Evolutionary conservation across 2,329 filamentous ascomycete genomes (phyloP).

Genomic region (Claviceps fusiformis): DNA sequence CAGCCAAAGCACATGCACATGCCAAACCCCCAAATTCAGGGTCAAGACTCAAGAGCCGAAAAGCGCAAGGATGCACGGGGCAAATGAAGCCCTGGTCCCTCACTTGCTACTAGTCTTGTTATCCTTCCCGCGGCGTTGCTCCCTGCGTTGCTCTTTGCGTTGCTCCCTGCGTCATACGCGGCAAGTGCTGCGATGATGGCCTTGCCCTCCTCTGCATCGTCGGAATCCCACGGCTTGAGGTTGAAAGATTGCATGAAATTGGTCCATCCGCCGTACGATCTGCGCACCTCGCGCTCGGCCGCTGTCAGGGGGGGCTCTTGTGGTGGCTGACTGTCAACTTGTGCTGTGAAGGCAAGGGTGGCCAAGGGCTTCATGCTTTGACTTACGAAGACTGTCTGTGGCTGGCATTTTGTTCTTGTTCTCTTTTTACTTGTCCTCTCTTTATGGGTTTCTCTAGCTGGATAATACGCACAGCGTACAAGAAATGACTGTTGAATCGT

Average conservation of each 20-base stretch:
- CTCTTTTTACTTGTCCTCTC: neutral
- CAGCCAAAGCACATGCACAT: too few relatives aligned
- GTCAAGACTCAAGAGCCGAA: neutral
- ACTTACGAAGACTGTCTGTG: neutral
- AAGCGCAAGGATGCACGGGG: neutral
- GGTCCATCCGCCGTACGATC: slow-evolving; percentile 2
- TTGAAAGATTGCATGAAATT: slow-evolving; percentile 1
- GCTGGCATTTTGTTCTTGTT: neutral
- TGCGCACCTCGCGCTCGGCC: neutral
- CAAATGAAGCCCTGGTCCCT: neutral
- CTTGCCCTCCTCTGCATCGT: slow-evolving; percentile 1
- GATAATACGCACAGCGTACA: neutral
- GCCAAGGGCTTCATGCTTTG: too few relatives aligned
- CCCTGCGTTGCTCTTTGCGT: too few relatives aligned
- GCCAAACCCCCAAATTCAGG: too few relatives aligned
- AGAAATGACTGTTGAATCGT: too few relatives aligned
- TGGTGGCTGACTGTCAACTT: neutral
- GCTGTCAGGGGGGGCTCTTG: slow-evolving; percentile 2
- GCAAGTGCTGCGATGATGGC: neutral
- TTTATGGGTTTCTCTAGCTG: neutral
- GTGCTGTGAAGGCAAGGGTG: neutral
- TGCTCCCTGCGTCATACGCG: too few relatives aligned
- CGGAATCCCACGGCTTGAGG: neutral
- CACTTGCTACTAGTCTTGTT: neutral
- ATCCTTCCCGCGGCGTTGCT: too few relatives aligned